Evolutionary conservation across 2,329 filamentous ascomycete genomes (phyloP).

Genomic region (Cadophora sp.): DNA sequence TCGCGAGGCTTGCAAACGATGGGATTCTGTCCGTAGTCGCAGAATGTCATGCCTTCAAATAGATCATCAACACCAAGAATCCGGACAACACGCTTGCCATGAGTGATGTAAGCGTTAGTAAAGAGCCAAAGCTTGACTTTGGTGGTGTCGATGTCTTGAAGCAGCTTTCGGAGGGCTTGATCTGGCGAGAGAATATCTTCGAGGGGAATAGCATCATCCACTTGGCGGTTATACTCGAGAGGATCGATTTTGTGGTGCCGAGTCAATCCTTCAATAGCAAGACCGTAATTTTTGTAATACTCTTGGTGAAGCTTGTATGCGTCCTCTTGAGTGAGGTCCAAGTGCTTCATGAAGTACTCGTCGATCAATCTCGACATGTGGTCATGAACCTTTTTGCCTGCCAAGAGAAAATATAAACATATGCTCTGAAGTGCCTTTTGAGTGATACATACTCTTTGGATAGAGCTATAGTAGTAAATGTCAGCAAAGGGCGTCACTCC

Average conservation of each 20-base stretch:
- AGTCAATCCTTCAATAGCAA: conserved; percentile 95
- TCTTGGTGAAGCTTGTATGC: conserved; percentile 86
- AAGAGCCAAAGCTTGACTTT: conserved; percentile 94
- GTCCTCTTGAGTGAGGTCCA: conserved; percentile 76
- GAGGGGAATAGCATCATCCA: conserved; percentile 92
- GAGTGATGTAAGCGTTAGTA: conserved; percentile 93
- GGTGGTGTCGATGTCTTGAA: conserved; percentile 80
- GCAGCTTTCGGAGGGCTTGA: conserved; percentile 73
- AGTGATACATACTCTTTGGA: conserved; percentile 70
- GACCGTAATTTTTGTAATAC: conserved; percentile 94
- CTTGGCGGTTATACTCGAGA: conserved; percentile 90
- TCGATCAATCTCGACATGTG: conserved; percentile 85
- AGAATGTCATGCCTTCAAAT: conserved; percentile 95
- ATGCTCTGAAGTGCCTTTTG: neutral
- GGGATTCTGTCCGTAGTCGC: conserved; percentile 78
- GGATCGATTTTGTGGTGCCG: conserved; percentile 95
- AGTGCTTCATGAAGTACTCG: conserved; percentile 62
- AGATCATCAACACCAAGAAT: conserved; percentile 84
- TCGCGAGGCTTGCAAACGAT: conserved; percentile 87
- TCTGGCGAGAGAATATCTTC: conserved; percentile 84
- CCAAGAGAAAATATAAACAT: conserved; percentile 3
- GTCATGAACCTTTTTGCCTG: conserved; percentile 81
- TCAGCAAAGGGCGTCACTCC: neutral
- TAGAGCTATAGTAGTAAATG: conserved; percentile 64
- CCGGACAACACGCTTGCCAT: conserved; percentile 81